A percentile compares a stretch with the other conserved stretches of the same genome.
phyloP scores from a whole-genome alignment of 768 basidiomycete genomes.

The Pleurotus djamor region DNA sequence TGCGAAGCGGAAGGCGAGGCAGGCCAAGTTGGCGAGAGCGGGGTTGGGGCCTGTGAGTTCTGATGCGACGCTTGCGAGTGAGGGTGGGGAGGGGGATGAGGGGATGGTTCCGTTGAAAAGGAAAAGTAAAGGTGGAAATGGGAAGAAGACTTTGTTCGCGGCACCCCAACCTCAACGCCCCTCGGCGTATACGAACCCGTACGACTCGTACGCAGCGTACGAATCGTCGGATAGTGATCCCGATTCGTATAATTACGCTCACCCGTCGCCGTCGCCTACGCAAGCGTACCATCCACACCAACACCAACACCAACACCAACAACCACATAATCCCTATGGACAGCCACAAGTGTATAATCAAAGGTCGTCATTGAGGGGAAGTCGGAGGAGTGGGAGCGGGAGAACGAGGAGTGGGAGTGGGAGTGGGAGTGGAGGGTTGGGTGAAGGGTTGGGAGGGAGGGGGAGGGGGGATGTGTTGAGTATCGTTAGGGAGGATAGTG shows the following conservation, averaged over 20 bases:
- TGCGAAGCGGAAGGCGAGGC: conserved; percentile 68
- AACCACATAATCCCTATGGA: no score
- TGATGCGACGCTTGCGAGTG: conserved; percentile 10
- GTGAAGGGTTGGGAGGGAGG: not conserved
- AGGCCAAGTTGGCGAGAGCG: conserved; percentile 45
- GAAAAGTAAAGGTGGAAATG: not conserved
- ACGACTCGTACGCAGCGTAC: not conserved
- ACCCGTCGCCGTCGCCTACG: no score
- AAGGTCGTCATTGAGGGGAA: not conserved
- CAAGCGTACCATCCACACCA: no score
- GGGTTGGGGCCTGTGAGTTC: conserved; percentile 10
- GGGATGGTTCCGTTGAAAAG: conserved; percentile 22
- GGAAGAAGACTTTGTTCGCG: no score
- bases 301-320: not conserved
- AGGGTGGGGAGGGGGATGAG: conserved; percentile 2
- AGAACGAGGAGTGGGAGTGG: no score
- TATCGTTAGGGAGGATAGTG: conserved; percentile 10
- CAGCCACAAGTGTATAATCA: no score
- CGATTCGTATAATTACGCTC: conserved; percentile 19
- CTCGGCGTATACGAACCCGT: not conserved
- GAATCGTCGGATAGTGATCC: not conserved
- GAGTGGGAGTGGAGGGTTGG: no score
- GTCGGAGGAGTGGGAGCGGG: not conserved
- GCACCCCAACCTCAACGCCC: not conserved
- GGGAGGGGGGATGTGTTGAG: not conserved